Percentiles rank a stretch among this genome's conserved stretches.
Evolutionary conservation across 257 asterid species (phyloP).

Genomic region (Petrea volubilis): DNA sequence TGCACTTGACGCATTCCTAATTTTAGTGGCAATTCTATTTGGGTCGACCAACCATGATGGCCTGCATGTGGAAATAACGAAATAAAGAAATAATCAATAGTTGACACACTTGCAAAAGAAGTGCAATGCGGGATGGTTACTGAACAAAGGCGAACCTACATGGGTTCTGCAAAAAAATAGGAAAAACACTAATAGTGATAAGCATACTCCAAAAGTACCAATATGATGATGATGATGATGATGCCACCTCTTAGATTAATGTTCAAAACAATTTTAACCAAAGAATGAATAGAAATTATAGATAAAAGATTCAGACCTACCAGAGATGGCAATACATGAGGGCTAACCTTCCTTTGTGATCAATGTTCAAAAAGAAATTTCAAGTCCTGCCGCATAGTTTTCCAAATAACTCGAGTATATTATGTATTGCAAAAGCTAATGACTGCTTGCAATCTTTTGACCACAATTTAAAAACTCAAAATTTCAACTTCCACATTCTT

Average conservation of each 20-base stretch:
- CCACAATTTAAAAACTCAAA: not conserved
- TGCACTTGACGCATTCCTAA: constrained; percentile 75
- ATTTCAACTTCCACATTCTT: not conserved
- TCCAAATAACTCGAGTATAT: not conserved
- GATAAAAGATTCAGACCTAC: not conserved
- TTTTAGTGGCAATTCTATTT: constrained; percentile 82
- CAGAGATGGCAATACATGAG: too few relatives aligned
- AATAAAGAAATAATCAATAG: constrained; percentile 4
- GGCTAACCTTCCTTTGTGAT: not conserved
- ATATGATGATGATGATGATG: too few relatives aligned
- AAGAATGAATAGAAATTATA: not conserved
- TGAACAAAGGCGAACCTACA: not conserved
- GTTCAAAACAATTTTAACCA: not conserved
- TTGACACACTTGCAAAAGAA: not conserved
- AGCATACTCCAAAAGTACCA: not conserved
- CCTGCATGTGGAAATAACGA: constrained; percentile 46
- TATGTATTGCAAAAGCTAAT: not conserved
- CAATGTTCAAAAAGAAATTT: not conserved
- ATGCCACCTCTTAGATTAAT: not conserved
- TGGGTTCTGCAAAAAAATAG: not conserved
- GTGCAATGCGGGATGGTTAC: not conserved
- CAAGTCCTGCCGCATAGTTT: not conserved
- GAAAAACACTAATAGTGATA: not conserved
- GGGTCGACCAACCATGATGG: constrained; percentile 89
- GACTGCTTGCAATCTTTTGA: not conserved